A percentile compares a stretch with the other conserved stretches of the same genome.
Conservation (phyloP, 768 basidiomycete genomes). For the Pisolithus albus region DNA sequence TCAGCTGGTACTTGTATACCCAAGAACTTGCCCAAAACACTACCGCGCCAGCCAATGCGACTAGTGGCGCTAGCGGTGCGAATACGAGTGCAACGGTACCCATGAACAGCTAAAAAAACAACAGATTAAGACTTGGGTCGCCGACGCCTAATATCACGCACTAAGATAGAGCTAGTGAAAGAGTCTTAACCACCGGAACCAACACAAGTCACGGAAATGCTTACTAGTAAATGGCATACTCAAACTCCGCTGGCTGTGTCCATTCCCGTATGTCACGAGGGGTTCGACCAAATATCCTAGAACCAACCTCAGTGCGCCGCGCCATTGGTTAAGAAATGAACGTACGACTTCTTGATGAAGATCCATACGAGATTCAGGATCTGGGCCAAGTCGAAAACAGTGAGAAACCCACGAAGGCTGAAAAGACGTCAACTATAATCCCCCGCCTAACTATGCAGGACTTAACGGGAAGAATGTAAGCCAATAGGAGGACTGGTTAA, state of each 20-base stretch:
- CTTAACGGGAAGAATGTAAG: slow-evolving; percentile 89
- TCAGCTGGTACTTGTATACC: slow-evolving; percentile 95
- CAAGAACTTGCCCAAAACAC: slow-evolving; percentile 85
- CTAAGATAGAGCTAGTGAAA: slow-evolving; percentile 46
- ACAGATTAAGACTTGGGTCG: background rate
- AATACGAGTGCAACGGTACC: slow-evolving; percentile 91
- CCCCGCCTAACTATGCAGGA: slow-evolving; percentile 6
- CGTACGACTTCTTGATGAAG: slow-evolving; percentile 76
- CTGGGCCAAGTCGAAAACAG: slow-evolving; percentile 92
- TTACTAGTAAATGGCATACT: slow-evolving; percentile 80
- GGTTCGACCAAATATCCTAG: slow-evolving; percentile 76
- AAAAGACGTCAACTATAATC: slow-evolving; percentile 5
- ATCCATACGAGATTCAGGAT: slow-evolving; percentile 84
- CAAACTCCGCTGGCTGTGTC: slow-evolving; percentile 86
- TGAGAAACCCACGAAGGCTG: slow-evolving; percentile 90
- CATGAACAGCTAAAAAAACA: slow-evolving; percentile 62
- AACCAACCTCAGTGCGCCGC: slow-evolving; percentile 2
- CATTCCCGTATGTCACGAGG: slow-evolving; percentile 86
- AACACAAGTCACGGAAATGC: slow-evolving; percentile 23
- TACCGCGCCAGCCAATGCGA: slow-evolving; percentile 70
- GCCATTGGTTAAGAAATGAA: background rate
- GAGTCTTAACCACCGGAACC: background rate
- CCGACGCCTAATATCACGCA: slow-evolving; percentile 24
- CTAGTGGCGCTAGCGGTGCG: slow-evolving; percentile 89
- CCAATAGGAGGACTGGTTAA: slow-evolving; percentile 90